phyloP scores from a whole-genome alignment of 768 basidiomycete species.

The Naganishia vaughanmartiniae region DNA sequence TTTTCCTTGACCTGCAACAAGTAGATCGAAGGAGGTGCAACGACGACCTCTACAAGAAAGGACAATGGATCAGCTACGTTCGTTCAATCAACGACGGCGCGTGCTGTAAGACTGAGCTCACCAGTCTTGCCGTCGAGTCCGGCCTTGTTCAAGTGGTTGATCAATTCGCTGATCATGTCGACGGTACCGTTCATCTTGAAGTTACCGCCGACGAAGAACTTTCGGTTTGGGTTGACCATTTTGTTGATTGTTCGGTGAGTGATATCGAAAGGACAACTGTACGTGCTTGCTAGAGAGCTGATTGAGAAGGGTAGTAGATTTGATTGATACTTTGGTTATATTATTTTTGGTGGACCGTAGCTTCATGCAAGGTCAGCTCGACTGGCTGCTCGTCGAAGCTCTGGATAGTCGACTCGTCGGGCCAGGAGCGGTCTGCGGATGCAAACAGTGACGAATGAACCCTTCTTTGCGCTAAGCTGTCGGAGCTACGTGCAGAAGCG shows the following conservation, averaged over 20 bases:
- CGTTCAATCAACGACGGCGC: conserved; percentile 5
- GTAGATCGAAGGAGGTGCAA: conserved; percentile 87
- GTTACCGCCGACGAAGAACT: conserved; percentile 93
- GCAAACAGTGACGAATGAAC: neutral
- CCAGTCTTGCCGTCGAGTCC: conserved; percentile 73
- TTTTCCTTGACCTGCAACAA: conserved; percentile 67
- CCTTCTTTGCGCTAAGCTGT: no score
- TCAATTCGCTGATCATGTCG: conserved; percentile 64
- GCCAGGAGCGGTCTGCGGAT: neutral
- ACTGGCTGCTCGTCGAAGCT: no score
- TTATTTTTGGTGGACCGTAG: neutral
- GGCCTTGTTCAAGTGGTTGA: conserved; percentile 72
- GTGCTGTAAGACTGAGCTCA: conserved; percentile 50
- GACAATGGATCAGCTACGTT: neutral
- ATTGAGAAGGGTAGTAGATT: neutral
- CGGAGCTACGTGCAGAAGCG: no score
- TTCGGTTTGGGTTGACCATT: conserved; percentile 54
- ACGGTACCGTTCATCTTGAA: conserved; percentile 90
- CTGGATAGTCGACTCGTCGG: no score
- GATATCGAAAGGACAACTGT: neutral
- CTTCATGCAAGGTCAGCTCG: neutral
- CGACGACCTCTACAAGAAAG: conserved; percentile 71
- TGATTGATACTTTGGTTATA: neutral
- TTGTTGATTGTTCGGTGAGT: conserved; percentile 3
- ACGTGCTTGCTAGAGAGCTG: neutral